Conservation (phyloP, 2,329 filamentous ascomycete species). For the Blumeriella jaapii region DNA sequence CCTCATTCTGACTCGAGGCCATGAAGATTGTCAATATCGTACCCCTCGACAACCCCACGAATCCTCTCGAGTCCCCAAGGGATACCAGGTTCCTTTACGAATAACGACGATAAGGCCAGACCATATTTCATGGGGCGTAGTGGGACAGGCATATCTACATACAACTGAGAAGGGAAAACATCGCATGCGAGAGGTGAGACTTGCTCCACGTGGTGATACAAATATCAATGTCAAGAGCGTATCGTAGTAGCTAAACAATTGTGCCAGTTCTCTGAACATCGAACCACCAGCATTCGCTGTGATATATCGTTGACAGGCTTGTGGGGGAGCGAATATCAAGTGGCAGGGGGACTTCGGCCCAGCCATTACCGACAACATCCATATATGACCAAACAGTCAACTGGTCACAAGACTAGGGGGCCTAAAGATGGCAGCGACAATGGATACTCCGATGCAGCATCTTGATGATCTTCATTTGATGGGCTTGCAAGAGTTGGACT, state of each 20-base stretch:
- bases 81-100: slow-evolving; percentile 9
- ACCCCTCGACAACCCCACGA: slow-evolving; percentile 18
- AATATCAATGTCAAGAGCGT: slow-evolving; percentile 17
- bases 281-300: slow-evolving; percentile 13
- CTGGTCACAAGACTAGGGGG: slow-evolving; percentile 27
- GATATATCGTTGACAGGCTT: slow-evolving; percentile 15
- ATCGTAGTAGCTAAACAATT: slow-evolving; percentile 17
- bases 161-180: slow-evolving; percentile 15
- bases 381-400: slow-evolving; percentile 27
- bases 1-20: too few relatives aligned
- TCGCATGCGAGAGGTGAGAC: slow-evolving; percentile 25
- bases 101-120: slow-evolving; percentile 6
- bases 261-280: slow-evolving; percentile 12
- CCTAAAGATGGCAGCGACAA: slow-evolving; percentile 27
- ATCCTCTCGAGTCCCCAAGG: slow-evolving; percentile 9
- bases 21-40: slow-evolving; percentile 22
- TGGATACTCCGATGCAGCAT: slow-evolving; percentile 27
- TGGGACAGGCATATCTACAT: slow-evolving; percentile 13
- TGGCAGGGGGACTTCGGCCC: slow-evolving; percentile 22
- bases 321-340: slow-evolving; percentile 20
- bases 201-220: slow-evolving; percentile 25
- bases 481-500: slow-evolving; percentile 29
- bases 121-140: slow-evolving; percentile 10
- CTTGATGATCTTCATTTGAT: slow-evolving; percentile 28
- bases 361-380: slow-evolving; percentile 15